A percentile compares a stretch with the other conserved stretches of the same genome.
These are phyloP conservation scores for Pseudozyma pruni DNA, from an alignment of 1,284 basidiomycete genomes.

Conservation along the genomic window DNA sequence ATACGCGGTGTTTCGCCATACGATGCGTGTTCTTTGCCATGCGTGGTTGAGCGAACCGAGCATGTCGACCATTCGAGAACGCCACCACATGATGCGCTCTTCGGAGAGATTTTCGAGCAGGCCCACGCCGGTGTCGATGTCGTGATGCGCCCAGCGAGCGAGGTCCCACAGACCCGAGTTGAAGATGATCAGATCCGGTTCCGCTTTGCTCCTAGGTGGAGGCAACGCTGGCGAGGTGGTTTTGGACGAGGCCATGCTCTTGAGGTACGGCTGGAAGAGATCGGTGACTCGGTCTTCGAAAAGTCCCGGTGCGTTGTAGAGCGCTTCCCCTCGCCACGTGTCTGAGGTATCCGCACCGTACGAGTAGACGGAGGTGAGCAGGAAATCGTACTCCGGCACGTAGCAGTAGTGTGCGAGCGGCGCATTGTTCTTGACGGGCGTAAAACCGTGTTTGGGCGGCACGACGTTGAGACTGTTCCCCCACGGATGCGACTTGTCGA, in stretches of 20 bases:
- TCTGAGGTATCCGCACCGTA: constrained; percentile 68
- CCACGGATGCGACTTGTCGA: constrained; percentile 66
- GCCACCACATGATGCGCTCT: constrained; percentile 67
- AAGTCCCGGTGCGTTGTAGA: constrained; percentile 66
- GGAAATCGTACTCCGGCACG: constrained; percentile 67
- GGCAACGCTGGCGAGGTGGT: constrained; percentile 41
- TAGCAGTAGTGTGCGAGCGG: constrained; percentile 69
- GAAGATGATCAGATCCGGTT: constrained; percentile 68
- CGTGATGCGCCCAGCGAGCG: constrained; percentile 67
- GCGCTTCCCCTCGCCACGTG: constrained; percentile 62
- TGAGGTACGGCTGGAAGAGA: constrained; percentile 64
- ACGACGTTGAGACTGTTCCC: constrained; percentile 52
- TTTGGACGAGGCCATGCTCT: constrained; percentile 19
- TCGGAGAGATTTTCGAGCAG: constrained; percentile 60
- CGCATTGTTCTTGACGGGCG: constrained; percentile 52
- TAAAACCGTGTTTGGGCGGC: constrained; percentile 41
- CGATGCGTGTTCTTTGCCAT: constrained; percentile 40
- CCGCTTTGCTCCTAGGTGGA: constrained; percentile 44
- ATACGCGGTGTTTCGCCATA: constrained; percentile 54
- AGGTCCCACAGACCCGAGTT: constrained; percentile 68
- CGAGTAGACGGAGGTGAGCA: constrained; percentile 68
- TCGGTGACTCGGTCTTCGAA: constrained; percentile 68
- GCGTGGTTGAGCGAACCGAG: constrained; percentile 32
- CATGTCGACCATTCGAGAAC: constrained; percentile 63
- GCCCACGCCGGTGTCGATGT: constrained; percentile 54